Conservation (phyloP, 1,139 yeast species). For the Hyphopichia buzzinii region DNA sequence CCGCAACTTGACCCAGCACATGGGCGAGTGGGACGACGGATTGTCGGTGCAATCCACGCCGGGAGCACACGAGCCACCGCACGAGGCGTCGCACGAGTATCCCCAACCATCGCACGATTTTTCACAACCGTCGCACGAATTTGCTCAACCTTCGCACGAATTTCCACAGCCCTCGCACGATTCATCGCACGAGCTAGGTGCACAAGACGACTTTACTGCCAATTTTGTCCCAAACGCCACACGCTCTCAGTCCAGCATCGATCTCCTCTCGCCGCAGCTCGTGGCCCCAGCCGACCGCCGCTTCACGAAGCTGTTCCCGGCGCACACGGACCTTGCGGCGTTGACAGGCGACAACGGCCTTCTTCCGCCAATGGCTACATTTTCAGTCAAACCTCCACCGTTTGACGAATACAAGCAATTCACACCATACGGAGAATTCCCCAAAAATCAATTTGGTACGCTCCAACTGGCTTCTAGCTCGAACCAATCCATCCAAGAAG, state of each 20-base stretch:
- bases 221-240: no score
- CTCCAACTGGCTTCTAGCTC: background rate
- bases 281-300: conserved; percentile 8
- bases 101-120: no score
- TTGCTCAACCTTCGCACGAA: no score
- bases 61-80: no score
- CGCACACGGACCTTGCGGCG: conserved; percentile 36
- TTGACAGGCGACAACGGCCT: conserved; percentile 14
- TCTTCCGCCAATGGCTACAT: conserved; percentile 43
- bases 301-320: conserved; percentile 38
- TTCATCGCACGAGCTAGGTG: no score
- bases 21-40: background rate
- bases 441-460: background rate
- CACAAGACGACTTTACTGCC: no score
- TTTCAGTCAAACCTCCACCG: conserved; percentile 12
- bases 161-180: no score
- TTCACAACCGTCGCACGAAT: no score
- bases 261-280: conserved; percentile 29
- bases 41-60: background rate
- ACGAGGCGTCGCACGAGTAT: no score
- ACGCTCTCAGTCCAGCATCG: conserved; percentile 14
- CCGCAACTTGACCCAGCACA: background rate
- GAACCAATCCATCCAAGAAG: conserved; percentile 4
- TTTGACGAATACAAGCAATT: conserved; percentile 1
- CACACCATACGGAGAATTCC: background rate